These are phyloP conservation scores for Lactifluus hygrophoroides DNA, from an alignment of 768 basidiomycete species.

Conservation along the genomic window DNA sequence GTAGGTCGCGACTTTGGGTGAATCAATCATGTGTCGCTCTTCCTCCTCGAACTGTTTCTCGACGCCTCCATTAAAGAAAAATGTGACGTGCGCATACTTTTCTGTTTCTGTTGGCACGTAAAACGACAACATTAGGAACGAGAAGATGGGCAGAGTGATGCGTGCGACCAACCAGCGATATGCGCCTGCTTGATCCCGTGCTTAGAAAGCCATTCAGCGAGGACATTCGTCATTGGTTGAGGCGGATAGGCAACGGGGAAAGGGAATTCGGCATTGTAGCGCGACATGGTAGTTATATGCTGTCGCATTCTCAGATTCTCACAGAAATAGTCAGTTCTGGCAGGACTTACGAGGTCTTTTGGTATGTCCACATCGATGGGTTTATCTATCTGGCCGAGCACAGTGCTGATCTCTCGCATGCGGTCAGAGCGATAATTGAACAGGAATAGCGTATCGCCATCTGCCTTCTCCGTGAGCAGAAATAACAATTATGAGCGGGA, in stretches of 20 bases:
- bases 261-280: conserved; percentile 85
- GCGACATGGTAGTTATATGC: conserved; percentile 90
- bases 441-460: conserved; percentile 84
- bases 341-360: conserved; percentile 56
- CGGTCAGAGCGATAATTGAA: conserved; percentile 98
- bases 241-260: conserved; percentile 93
- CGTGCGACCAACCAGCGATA: conserved; percentile 53
- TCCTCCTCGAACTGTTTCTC: conserved; percentile 86
- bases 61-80: conserved; percentile 96
- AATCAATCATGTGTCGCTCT: conserved; percentile 80
- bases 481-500: too few relatives aligned
- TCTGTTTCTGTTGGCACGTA: conserved; percentile 60
- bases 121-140: background rate
- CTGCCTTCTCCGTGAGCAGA: conserved; percentile 30
- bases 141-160: background rate
- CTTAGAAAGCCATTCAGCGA: conserved; percentile 84
- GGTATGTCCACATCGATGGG: conserved; percentile 80
- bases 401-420: conserved; percentile 82
- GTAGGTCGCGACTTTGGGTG: conserved; percentile 92
- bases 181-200: conserved; percentile 80
- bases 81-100: conserved; percentile 95
- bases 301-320: conserved; percentile 24
- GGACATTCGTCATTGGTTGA: conserved; percentile 86
- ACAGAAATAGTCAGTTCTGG: background rate
- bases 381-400: conserved; percentile 76